phyloP scores from a whole-genome alignment of 2,329 filamentous ascomycete species.

The Boeremia lycopersici region DNA sequence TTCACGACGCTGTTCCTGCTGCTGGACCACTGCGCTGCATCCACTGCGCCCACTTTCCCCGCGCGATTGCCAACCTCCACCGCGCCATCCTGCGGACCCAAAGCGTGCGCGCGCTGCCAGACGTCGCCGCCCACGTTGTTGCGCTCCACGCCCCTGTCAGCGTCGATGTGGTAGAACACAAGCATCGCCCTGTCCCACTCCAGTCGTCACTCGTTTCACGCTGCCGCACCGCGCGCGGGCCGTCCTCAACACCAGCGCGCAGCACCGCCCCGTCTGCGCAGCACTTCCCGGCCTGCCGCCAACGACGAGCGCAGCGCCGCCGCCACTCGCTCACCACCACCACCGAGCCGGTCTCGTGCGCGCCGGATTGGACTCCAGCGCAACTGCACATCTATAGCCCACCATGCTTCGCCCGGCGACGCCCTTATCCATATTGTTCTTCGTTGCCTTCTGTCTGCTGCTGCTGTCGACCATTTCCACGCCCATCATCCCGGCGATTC shows the following conservation, averaged over 20 bases:
- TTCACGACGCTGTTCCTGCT: slow-evolving; percentile 14
- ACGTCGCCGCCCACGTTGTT: slow-evolving; percentile 11
- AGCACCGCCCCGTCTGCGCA: slow-evolving; percentile 14
- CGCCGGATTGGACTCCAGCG: slow-evolving; percentile 33
- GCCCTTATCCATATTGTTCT: slow-evolving; percentile 83
- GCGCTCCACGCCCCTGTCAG: slow-evolving; percentile 17
- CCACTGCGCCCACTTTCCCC: slow-evolving; percentile 18
- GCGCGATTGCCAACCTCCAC: slow-evolving; percentile 16
- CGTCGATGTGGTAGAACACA: slow-evolving; percentile 29
- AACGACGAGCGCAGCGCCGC: slow-evolving; percentile 13
- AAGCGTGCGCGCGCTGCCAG: slow-evolving; percentile 20
- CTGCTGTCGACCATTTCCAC: slow-evolving; percentile 89
- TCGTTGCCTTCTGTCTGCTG: slow-evolving; percentile 82
- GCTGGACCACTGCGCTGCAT: slow-evolving; percentile 7
- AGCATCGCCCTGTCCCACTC: slow-evolving; percentile 30
- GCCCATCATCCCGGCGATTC: slow-evolving; percentile 84
- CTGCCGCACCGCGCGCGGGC: slow-evolving; percentile 30
- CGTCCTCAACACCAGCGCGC: slow-evolving; percentile 28
- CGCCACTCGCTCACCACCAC: slow-evolving; percentile 21
- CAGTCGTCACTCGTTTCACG: slow-evolving; percentile 42
- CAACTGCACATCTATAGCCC: slow-evolving; percentile 36
- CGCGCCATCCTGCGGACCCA: slow-evolving; percentile 4
- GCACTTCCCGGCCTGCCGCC: slow-evolving; percentile 4
- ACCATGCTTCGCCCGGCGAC: slow-evolving; percentile 91
- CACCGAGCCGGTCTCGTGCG: slow-evolving; percentile 38